These are phyloP conservation scores for Adansonia gregorii DNA, from an alignment of 441 rosid species.

Conservation along the genomic window DNA sequence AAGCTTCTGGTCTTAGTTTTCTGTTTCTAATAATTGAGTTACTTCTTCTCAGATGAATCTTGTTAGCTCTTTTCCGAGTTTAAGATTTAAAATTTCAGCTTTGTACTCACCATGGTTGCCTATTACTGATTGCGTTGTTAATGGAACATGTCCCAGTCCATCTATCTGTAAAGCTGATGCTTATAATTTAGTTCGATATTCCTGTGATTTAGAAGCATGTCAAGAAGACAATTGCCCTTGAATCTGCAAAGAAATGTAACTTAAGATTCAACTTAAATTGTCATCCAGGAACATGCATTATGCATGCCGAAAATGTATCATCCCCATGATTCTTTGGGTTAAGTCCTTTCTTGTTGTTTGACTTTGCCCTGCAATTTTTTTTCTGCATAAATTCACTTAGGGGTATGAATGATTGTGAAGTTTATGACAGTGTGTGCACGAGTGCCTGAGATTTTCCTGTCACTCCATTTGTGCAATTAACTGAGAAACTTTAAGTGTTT, in stretches of 20 bases:
- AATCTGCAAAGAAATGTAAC: background rate
- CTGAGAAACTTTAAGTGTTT: background rate
- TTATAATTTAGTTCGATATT: background rate
- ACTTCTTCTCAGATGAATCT: background rate
- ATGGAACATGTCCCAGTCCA: background rate
- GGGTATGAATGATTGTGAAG: background rate
- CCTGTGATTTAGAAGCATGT: slow-evolving; percentile 17
- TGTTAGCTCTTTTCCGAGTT: background rate
- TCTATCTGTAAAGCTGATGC: background rate
- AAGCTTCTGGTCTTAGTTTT: background rate
- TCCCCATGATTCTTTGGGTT: background rate
- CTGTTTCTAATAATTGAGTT: background rate
- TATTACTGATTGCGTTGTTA: background rate
- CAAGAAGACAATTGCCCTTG: background rate
- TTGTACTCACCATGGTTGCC: background rate
- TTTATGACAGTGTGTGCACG: background rate
- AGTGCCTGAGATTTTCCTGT: background rate
- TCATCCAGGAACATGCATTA: background rate
- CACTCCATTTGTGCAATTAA: background rate
- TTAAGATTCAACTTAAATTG: background rate
- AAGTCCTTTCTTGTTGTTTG: background rate
- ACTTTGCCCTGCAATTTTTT: background rate
- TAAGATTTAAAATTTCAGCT: background rate
- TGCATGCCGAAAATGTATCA: background rate
- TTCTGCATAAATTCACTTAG: background rate